A percentile compares a stretch with the other conserved stretches of the same genome.
These are phyloP conservation scores for Conidiobolus incongruus DNA, from an alignment of 371 early-diverging fungal species.

Conservation along the genomic window DNA sequence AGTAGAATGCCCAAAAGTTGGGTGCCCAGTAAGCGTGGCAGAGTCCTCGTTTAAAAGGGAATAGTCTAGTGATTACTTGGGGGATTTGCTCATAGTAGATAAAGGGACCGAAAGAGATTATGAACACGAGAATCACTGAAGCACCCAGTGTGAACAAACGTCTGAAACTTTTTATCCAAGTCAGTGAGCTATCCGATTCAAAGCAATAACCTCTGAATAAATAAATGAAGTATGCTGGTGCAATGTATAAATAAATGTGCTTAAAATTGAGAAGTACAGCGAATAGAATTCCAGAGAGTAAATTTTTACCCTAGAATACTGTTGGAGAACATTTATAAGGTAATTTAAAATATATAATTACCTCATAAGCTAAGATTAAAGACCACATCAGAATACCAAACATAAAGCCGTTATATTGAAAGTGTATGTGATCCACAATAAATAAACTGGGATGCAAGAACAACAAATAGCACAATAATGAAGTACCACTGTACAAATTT, in stretches of 20 bases:
- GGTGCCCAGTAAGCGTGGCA: slow-evolving; percentile 96
- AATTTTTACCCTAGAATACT: slow-evolving; percentile 20
- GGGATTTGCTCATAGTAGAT: slow-evolving; percentile 31
- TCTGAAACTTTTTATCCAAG: too few species aligned
- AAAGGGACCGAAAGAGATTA: slow-evolving; percentile 68
- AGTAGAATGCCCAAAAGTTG: slow-evolving; percentile 90
- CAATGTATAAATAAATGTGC: slow-evolving; percentile 87
- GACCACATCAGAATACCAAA: slow-evolving; percentile 74
- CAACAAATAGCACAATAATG: slow-evolving; percentile 24
- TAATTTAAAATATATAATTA: slow-evolving; percentile 7
- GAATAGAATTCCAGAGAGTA: slow-evolving; percentile 59
- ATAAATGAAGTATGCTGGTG: slow-evolving; percentile 85
- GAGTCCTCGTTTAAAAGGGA: slow-evolving; percentile 90
- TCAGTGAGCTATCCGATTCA: slow-evolving; percentile 1
- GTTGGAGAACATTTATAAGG: not conserved
- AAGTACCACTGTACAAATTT: slow-evolving; percentile 8
- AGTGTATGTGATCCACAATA: slow-evolving; percentile 81
- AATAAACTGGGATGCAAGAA: slow-evolving; percentile 71
- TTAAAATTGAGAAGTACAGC: slow-evolving; percentile 82
- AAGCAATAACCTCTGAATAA: slow-evolving; percentile 68
- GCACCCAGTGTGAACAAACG: slow-evolving; percentile 34
- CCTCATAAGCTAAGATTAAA: slow-evolving; percentile 46
- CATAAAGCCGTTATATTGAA: slow-evolving; percentile 91
- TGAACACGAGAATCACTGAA: slow-evolving; percentile 39
- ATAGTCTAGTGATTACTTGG: slow-evolving; percentile 65